phyloP scores from a whole-genome alignment of 306 rosid species.

The Luffa aegyptiaca region DNA sequence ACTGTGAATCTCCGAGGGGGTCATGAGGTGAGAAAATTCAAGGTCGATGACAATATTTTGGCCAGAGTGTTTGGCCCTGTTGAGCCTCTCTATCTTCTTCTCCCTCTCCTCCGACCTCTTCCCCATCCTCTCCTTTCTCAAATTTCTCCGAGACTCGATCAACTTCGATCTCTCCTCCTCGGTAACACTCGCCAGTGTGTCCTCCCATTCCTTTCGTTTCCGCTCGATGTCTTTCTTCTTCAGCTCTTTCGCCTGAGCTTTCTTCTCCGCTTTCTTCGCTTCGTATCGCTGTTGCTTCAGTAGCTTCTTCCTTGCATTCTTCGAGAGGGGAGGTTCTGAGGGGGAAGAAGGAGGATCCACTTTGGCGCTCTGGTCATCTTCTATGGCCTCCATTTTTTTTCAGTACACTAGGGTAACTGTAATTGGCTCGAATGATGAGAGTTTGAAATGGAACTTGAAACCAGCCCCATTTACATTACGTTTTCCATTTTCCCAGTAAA shows the following conservation, averaged over 20 bases:
- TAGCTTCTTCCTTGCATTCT: constrained; percentile 68
- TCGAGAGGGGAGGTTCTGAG: constrained; percentile 28
- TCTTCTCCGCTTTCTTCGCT: constrained; percentile 78
- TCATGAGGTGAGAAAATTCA: constrained; percentile 70
- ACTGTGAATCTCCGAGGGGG: constrained; percentile 62
- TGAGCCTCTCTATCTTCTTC: constrained; percentile 45
- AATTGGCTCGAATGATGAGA: not conserved
- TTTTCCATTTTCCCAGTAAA: too few species aligned
- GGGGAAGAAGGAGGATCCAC: not conserved
- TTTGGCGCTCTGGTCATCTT: constrained; percentile 10
- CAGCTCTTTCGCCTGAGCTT: constrained; percentile 51
- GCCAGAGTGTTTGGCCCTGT: constrained; percentile 34
- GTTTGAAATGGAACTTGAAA: not conserved
- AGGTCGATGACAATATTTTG: constrained; percentile 76
- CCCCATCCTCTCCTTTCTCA: constrained; percentile 82
- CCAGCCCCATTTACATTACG: too few species aligned
- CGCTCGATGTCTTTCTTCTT: constrained; percentile 48
- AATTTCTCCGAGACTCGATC: constrained; percentile 45
- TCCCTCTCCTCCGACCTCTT: constrained; percentile 47
- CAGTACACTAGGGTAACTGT: not conserved
- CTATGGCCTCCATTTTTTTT: constrained; percentile 20
- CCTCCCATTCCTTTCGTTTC: constrained; percentile 83
- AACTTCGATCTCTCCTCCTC: constrained; percentile 65
- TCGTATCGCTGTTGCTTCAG: constrained; percentile 59
- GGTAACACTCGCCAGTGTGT: constrained; percentile 30